phyloP scores from a whole-genome alignment of 2,329 filamentous ascomycete species.

The Claviceps fusiformis region DNA sequence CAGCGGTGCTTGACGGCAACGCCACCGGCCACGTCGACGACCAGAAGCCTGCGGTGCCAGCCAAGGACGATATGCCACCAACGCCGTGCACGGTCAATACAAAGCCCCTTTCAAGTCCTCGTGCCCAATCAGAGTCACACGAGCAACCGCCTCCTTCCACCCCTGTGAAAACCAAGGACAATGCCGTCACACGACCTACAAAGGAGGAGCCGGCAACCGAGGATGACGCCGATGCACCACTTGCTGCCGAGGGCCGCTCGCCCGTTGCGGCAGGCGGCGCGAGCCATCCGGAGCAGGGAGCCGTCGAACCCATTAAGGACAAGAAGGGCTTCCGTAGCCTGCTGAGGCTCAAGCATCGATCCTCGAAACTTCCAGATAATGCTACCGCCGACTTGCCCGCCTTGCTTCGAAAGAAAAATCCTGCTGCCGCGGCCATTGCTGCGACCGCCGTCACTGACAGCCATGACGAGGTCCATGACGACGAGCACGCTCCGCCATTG shows the following conservation, averaged over 20 bases:
- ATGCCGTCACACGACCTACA: not conserved
- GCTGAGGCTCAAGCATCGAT: slow-evolving; percentile 49
- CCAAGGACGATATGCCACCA: slow-evolving; percentile 20
- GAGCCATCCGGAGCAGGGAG: slow-evolving; percentile 38
- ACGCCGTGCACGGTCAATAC: slow-evolving; percentile 4
- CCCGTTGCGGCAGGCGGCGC: not conserved
- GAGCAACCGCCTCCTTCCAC: not conserved
- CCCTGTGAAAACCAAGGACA: not conserved
- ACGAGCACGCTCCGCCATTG: not conserved
- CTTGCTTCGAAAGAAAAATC: slow-evolving; percentile 31
- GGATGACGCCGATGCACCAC: not conserved
- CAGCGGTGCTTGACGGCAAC: slow-evolving; percentile 5
- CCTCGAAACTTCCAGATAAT: slow-evolving; percentile 42
- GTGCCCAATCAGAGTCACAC: not conserved
- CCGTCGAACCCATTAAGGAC: slow-evolving; percentile 24
- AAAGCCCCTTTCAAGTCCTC: not conserved
- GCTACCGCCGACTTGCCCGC: slow-evolving; percentile 36
- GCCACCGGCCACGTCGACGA: not conserved
- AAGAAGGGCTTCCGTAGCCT: slow-evolving; percentile 46
- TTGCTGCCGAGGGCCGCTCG: not conserved
- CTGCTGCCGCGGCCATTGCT: slow-evolving; percentile 8
- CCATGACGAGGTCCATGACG: not conserved
- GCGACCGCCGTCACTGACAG: no score
- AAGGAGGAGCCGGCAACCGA: not conserved
- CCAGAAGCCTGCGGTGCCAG: slow-evolving; percentile 24